Conservation (phyloP, 352 stramenopile genomes). For the Globisporangium echinulatum region DNA sequence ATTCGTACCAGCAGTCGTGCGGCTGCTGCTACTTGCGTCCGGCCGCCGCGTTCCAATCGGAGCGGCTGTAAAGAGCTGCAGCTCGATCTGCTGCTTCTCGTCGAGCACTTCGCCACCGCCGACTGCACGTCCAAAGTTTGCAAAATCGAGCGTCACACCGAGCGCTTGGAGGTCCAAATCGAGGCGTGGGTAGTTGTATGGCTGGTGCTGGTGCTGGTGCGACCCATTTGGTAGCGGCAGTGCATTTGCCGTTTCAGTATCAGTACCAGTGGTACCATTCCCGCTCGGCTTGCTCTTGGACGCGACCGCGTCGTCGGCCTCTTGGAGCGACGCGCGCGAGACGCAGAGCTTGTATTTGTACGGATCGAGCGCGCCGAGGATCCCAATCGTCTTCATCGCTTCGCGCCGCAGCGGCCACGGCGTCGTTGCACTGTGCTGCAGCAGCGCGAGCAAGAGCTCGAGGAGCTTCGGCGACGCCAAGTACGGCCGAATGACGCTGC, state of each 20-base stretch:
- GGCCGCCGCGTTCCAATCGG: conserved; percentile 77
- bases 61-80: conserved; percentile 79
- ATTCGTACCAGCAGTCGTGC: background rate
- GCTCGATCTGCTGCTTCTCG: conserved; percentile 84
- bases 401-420: conserved; percentile 93
- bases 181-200: conserved; percentile 34
- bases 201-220: conserved; percentile 15
- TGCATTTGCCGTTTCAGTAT: background rate
- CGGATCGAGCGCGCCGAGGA: conserved; percentile 93
- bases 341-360: conserved; percentile 91
- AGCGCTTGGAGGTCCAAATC: conserved; percentile 59
- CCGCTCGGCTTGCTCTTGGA: conserved; percentile 4
- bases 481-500: conserved; percentile 93
- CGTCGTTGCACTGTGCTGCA: conserved; percentile 87
- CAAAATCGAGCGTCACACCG: conserved; percentile 44
- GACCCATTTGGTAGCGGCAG: background rate
- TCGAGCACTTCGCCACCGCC: conserved; percentile 51
- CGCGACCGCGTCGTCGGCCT: conserved; percentile 52
- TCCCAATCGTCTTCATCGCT: conserved; percentile 95
- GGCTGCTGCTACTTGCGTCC: conserved; percentile 16
- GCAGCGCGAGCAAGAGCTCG: conserved; percentile 91
- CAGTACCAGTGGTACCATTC: conserved; percentile 2
- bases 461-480: conserved; percentile 94
- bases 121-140: conserved; percentile 45
- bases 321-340: conserved; percentile 54